Percentiles rank a stretch among this genome's conserved stretches.
Conservation (phyloP, 176 grass and related monocot species). For the Musa itinerans region DNA sequence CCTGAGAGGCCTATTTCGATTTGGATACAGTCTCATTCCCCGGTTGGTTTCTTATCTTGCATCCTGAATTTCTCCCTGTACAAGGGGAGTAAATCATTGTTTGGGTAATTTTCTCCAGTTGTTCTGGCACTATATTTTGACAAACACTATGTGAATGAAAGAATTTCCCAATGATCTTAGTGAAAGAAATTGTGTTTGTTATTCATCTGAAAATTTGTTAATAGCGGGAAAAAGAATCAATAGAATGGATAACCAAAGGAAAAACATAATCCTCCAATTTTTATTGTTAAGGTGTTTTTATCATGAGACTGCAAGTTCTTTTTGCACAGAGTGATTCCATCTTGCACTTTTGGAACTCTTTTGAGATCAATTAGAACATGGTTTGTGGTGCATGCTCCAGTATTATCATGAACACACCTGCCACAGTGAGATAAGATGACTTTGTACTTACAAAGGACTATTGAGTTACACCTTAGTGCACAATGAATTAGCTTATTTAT, state of each 20-base stretch:
- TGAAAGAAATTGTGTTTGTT: neutral
- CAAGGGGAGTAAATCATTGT: neutral
- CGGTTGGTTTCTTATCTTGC: slow-evolving; percentile 27
- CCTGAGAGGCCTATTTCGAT: slow-evolving; percentile 28
- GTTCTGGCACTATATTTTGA: slow-evolving; percentile 12
- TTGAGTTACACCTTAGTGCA: no score
- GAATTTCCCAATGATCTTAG: no score
- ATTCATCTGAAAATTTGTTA: neutral
- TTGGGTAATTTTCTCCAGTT: slow-evolving; percentile 8
- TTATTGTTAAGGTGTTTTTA: neutral
- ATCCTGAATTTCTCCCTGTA: neutral
- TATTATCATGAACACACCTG: no score
- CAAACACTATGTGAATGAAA: neutral
- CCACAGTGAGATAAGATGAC: no score
- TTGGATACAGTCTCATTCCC: slow-evolving; percentile 42
- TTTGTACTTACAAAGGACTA: no score
- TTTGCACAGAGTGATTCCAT: neutral
- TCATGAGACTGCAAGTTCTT: neutral
- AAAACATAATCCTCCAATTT: neutral
- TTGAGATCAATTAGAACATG: no score
- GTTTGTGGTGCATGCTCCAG: no score
- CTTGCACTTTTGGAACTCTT: no score
- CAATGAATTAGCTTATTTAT: no score
- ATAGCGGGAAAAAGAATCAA: neutral
- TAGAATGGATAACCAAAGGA: neutral